Base-by-base conservation (phyloP, 768 basidiomycete genomes). In the Mycena rebaudengoi region DNA sequence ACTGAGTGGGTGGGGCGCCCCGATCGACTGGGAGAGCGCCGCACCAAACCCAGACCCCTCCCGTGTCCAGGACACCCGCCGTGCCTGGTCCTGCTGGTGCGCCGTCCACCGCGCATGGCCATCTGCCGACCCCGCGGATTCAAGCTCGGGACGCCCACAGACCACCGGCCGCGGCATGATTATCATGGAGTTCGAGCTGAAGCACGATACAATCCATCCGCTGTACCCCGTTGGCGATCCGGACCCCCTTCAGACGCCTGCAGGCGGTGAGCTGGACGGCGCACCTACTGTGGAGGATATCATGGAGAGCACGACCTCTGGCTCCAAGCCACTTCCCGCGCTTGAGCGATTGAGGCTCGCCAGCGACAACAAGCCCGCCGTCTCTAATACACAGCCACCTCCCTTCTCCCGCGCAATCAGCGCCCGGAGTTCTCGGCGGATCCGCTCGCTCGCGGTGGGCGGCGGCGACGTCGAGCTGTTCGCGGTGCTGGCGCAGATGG, bases 161-260 rank as follows among this genome's bases (percentile, higher is more conserved):
- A n/a, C 69, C 28, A 55, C 11, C 53, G 49, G 8, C 56, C 70
- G 16, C 71, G 74, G 3, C n/a, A 71, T 90, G 48, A 85, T 93
- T 65, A 80, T 93, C 25, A 82, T 94, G 74, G 93, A 95, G 72
- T 91, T 94, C 65, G 94, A 95, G 72, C 81, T 93, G 21, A 91
- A 93, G 71, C 75, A 79, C 30, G 93, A 94, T 71, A 66, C 69
- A 1, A 75, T 88, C 69, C 94, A 94, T 65, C 92, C 93, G 0
- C 76, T 93, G 5, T 90, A 90, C 71, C 82, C n/a, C n/a, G n/a
- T n/a, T n/a, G n/a, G n/a, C n/a, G n/a, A n/a, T n/a, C n/a, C n/a
- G n/a, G n/a, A n/a, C n/a, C n/a, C n/a, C n/a, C n/a, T n/a, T n/a
- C n/a, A n/a, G n/a, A n/a, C n/a, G n/a, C n/a, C n/a, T n/a, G n/a